phyloP scores from a whole-genome alignment of 1,284 basidiomycete species.

The Ustilago lituana region DNA sequence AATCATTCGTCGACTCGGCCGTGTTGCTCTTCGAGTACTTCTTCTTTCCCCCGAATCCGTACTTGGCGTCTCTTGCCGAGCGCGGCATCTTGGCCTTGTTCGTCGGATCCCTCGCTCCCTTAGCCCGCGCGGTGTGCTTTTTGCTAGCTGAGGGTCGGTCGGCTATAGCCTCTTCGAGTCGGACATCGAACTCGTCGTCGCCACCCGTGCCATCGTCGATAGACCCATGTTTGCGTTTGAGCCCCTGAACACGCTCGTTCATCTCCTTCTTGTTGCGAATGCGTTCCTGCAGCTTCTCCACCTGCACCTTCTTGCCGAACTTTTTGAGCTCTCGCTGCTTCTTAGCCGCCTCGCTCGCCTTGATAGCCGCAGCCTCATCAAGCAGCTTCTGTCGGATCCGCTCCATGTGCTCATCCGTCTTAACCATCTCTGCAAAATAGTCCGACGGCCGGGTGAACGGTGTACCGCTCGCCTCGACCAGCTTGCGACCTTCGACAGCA shows the following conservation, averaged over 20 bases:
- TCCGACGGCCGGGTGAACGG: conserved; percentile 92
- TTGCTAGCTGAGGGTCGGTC: conserved; percentile 21
- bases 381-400: conserved; percentile 88
- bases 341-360: conserved; percentile 89
- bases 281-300: conserved; percentile 83
- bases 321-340: conserved; percentile 95
- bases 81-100: conserved; percentile 60
- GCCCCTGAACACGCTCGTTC: conserved; percentile 70
- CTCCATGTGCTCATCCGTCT: conserved; percentile 97
- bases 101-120: conserved; percentile 12
- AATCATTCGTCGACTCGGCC: conserved; percentile 61
- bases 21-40: conserved; percentile 61
- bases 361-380: conserved; percentile 87
- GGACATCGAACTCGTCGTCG: conserved; percentile 80
- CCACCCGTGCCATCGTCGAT: conserved; percentile 40
- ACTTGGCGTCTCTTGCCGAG: conserved; percentile 57
- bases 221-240: conserved; percentile 74
- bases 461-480: conserved; percentile 78
- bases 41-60: conserved; percentile 65
- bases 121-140: conserved; percentile 13
- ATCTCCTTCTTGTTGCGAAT: conserved; percentile 81
- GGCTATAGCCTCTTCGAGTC: conserved; percentile 72
- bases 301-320: conserved; percentile 95
- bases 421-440: conserved; percentile 99
- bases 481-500: conserved; percentile 78